Evolutionary conservation across 495 filamentous ascomycete genomes (phyloP).

Genomic region (Hypoxylon intermedium): DNA sequence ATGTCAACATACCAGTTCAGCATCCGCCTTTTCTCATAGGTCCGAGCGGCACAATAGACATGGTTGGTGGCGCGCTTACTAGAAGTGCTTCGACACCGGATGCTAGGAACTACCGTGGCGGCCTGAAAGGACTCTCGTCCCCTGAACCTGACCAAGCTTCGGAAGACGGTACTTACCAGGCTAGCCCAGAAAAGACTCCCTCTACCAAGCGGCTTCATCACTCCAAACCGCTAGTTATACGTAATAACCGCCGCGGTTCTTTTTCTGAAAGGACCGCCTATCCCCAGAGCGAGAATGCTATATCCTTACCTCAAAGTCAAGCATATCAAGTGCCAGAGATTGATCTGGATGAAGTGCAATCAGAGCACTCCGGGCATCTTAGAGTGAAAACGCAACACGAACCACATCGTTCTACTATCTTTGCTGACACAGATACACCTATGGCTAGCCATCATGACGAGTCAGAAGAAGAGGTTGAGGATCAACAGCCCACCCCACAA

Average conservation of each 20-base stretch:
- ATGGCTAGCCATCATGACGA: conserved; percentile 36
- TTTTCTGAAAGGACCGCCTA: conserved; percentile 35
- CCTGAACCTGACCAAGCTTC: conserved; percentile 35
- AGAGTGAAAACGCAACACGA: conserved; percentile 30
- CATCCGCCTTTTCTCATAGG: conserved; percentile 41
- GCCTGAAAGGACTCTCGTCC: conserved; percentile 31
- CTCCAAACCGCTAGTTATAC: conserved; percentile 9
- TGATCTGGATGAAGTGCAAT: conserved; percentile 29
- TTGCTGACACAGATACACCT: conserved; percentile 41
- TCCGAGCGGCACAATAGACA: conserved; percentile 39
- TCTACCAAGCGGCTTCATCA: conserved; percentile 42
- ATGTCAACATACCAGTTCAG: conserved; percentile 17
- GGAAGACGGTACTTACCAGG: conserved; percentile 38
- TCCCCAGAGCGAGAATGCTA: conserved; percentile 21
- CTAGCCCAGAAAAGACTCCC: conserved; percentile 43
- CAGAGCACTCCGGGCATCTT: conserved; percentile 14
- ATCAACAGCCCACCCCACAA: conserved; percentile 26
- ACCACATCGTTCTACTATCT: conserved; percentile 37
- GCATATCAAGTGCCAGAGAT: conserved; percentile 24
- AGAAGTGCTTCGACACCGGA: conserved; percentile 46
- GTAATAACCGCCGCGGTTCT: conserved; percentile 33
- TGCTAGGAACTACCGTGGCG: conserved; percentile 35
- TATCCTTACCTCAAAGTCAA: conserved; percentile 26
- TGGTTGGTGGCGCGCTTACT: conserved; percentile 37
- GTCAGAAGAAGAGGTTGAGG: conserved; percentile 35